Conservation (phyloP, 2,329 filamentous ascomycete genomes). For the Chaetomium sp. region DNA sequence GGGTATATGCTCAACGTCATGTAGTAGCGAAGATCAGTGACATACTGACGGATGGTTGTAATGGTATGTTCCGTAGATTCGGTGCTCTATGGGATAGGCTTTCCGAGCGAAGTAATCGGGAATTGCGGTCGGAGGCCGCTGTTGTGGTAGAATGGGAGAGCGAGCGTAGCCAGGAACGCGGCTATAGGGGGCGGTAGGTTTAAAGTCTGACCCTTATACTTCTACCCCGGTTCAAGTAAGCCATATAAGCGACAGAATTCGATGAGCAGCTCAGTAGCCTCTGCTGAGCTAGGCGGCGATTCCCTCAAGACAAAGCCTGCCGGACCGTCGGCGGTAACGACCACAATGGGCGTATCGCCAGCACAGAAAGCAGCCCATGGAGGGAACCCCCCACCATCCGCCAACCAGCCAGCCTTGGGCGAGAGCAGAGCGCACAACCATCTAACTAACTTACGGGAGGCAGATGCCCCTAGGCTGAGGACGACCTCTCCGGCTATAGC, state of each 20-base stretch:
- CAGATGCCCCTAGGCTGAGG: not conserved
- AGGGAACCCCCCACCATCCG: not conserved
- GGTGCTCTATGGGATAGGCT: not conserved
- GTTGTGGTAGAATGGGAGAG: not conserved
- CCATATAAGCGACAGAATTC: not conserved
- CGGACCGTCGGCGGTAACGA: not conserved
- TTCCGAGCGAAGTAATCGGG: not conserved
- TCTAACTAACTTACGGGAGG: not conserved
- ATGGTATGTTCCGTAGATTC: not conserved
- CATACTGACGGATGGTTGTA: not conserved
- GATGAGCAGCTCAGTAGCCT: not conserved
- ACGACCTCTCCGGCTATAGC: not conserved
- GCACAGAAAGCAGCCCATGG: slow-evolving; percentile 1
- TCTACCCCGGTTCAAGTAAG: not conserved
- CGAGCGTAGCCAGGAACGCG: not conserved
- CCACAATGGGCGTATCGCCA: not conserved
- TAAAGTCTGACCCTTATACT: not conserved
- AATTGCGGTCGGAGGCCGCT: not conserved
- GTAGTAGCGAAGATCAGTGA: not conserved
- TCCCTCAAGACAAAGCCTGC: not conserved
- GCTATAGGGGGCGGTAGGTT: not conserved
- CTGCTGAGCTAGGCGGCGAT: not conserved
- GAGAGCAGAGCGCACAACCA: not conserved
- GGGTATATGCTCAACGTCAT: slow-evolving; percentile 2
- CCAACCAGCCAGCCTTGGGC: not conserved